A percentile compares a stretch with the other conserved stretches of the same genome.
Conservation (phyloP, 1,284 basidiomycete genomes). For the Microstroma glucosiphilum region DNA sequence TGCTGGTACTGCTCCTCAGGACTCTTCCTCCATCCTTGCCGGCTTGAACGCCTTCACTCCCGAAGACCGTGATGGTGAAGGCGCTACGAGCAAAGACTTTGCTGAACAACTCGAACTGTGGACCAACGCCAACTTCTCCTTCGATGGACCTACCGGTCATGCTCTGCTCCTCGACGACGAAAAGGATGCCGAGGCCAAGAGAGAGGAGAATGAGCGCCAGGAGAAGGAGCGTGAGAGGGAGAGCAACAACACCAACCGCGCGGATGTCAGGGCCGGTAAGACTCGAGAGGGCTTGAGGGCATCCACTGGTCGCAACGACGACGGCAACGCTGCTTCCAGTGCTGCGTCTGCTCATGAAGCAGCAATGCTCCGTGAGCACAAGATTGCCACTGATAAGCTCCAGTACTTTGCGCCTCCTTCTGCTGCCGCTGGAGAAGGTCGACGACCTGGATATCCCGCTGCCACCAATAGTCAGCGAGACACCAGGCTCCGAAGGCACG, state of each 20-base stretch:
- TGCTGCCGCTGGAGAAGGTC: conserved; percentile 8
- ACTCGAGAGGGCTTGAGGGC: no score
- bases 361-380: not conserved
- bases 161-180: conserved; percentile 48
- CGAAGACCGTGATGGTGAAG: conserved; percentile 19
- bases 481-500: not conserved
- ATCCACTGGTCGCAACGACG: not conserved
- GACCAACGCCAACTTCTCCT: conserved; percentile 50
- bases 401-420: conserved; percentile 15
- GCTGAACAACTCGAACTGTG: conserved; percentile 48
- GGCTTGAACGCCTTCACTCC: conserved; percentile 28
- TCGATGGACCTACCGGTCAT: conserved; percentile 49
- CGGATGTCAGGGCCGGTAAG: not conserved
- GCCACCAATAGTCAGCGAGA: not conserved
- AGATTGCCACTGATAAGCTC: not conserved
- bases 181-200: conserved; percentile 43
- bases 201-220: conserved; percentile 24
- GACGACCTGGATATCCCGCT: conserved; percentile 5
- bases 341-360: conserved; percentile 15
- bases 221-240: conserved; percentile 23
- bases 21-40: conserved; percentile 22
- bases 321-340: not conserved
- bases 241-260: conserved; percentile 4
- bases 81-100: conserved; percentile 30
- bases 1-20: not conserved